These are phyloP conservation scores for Colletotrichum camelliae DNA, from an alignment of 2,329 filamentous ascomycete genomes.

Conservation along the genomic window DNA sequence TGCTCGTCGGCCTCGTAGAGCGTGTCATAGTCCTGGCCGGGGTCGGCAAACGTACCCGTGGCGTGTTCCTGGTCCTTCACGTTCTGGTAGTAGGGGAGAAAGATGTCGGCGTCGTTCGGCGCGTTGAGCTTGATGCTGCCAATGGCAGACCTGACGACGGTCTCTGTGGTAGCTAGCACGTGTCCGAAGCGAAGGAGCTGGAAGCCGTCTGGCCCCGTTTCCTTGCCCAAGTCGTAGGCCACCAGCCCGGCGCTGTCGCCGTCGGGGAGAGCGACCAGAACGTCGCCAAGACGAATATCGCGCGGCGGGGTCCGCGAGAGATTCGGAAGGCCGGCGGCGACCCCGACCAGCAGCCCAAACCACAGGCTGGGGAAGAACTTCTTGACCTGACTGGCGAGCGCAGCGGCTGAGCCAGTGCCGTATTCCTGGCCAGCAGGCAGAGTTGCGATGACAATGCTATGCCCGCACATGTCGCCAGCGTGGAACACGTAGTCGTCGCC, in stretches of 20 bases:
- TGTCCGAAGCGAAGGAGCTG: slow-evolving; percentile 30
- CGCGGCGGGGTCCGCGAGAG: slow-evolving; percentile 26
- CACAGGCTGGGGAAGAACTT: slow-evolving; percentile 39
- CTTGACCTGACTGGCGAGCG: slow-evolving; percentile 38
- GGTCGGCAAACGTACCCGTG: not conserved
- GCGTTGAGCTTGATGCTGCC: slow-evolving; percentile 27
- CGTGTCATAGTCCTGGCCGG: not conserved
- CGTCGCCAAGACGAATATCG: slow-evolving; percentile 42
- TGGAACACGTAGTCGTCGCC: slow-evolving; percentile 42
- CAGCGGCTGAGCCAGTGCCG: slow-evolving; percentile 36
- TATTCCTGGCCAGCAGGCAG: slow-evolving; percentile 38
- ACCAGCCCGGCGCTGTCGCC: slow-evolving; percentile 31
- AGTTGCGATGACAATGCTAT: slow-evolving; percentile 40
- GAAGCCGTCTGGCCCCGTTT: slow-evolving; percentile 28
- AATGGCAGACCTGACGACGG: slow-evolving; percentile 37
- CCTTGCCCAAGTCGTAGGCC: slow-evolving; percentile 39
- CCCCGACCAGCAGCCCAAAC: slow-evolving; percentile 42
- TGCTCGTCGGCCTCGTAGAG: no score
- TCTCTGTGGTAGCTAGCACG: slow-evolving; percentile 32
- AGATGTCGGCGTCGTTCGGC: not conserved
- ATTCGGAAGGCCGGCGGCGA: slow-evolving; percentile 39
- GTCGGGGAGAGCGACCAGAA: slow-evolving; percentile 35
- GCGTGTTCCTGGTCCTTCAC: no score
- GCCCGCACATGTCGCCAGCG: slow-evolving; percentile 38
- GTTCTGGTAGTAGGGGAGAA: not conserved